phyloP scores from a whole-genome alignment of 208 protist species.

The Crithidia fasciculata region DNA sequence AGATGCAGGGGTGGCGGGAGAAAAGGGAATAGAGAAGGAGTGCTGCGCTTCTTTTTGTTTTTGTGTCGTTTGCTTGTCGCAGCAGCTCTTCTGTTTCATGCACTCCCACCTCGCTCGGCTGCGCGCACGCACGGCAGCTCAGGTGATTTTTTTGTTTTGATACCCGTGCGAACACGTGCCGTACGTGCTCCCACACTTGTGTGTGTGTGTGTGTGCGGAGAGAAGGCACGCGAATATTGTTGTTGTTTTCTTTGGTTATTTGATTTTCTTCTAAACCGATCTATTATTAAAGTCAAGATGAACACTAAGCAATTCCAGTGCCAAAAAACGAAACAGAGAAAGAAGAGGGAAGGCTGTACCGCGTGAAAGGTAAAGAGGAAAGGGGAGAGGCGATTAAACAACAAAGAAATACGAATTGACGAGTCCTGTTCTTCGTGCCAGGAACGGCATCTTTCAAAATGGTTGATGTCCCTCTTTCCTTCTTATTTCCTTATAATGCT shows the following conservation, averaged over 20 bases:
- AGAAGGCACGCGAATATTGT: neutral
- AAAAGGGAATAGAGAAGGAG: neutral
- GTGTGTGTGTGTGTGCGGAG: neutral
- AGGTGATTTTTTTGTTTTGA: neutral
- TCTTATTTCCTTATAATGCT: too few species aligned
- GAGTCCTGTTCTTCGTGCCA: neutral
- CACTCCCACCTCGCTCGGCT: neutral
- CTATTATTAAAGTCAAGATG: slow-evolving; percentile 8
- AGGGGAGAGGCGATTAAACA: too few species aligned
- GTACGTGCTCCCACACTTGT: neutral
- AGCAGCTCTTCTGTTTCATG: neutral
- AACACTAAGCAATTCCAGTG: neutral
- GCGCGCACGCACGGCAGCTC: neutral
- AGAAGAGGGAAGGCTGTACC: too few species aligned
- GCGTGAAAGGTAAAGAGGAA: too few species aligned
- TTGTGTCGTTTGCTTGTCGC: neutral
- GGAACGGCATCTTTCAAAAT: too few species aligned
- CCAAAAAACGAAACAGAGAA: neutral
- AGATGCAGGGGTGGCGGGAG: too few species aligned
- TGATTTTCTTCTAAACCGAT: neutral
- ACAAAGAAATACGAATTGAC: neutral
- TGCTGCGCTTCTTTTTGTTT: neutral
- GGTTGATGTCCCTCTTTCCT: too few species aligned
- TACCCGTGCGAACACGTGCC: neutral
- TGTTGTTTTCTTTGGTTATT: neutral